Conservation (phyloP, 306 rosid genomes). For the Canavalia ensiformis region DNA sequence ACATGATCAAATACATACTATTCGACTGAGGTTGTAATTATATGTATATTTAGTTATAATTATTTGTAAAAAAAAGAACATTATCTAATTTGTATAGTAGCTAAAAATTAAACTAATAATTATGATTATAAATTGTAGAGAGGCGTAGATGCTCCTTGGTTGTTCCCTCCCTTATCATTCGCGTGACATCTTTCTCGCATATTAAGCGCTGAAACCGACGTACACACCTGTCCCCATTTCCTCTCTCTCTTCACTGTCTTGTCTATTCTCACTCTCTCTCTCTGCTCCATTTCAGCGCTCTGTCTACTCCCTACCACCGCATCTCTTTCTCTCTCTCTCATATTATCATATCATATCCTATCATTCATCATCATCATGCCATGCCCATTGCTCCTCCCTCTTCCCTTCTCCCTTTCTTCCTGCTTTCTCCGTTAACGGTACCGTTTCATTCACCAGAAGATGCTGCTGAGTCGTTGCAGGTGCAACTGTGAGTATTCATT, state of each 20-base stretch:
- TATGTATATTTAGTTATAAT: no score
- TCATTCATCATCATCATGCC: not conserved
- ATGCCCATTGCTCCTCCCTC: not conserved
- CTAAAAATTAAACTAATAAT: no score
- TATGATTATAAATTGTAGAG: no score
- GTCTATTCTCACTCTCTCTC: slow-evolving; percentile 44
- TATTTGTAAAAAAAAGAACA: no score
- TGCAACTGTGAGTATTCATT: not conserved
- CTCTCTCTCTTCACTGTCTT: slow-evolving; percentile 37
- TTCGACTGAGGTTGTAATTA: no score
- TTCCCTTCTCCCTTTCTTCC: not conserved
- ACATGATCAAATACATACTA: no score
- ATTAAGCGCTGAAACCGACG: slow-evolving; percentile 62
- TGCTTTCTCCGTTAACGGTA: not conserved
- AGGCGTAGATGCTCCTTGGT: not conserved
- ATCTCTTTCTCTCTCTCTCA: slow-evolving; percentile 6
- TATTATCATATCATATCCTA: not conserved
- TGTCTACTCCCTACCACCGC: slow-evolving; percentile 33
- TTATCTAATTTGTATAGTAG: no score
- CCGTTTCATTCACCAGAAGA: slow-evolving; percentile 23
- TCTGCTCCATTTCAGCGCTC: slow-evolving; percentile 36
- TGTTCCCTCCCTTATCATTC: not conserved
- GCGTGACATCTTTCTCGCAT: slow-evolving; percentile 38
- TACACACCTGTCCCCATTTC: slow-evolving; percentile 28
- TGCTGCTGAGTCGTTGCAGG: not conserved